Conservation (phyloP, 1,139 yeast species). For the Groenewaldozyma sp. region DNA sequence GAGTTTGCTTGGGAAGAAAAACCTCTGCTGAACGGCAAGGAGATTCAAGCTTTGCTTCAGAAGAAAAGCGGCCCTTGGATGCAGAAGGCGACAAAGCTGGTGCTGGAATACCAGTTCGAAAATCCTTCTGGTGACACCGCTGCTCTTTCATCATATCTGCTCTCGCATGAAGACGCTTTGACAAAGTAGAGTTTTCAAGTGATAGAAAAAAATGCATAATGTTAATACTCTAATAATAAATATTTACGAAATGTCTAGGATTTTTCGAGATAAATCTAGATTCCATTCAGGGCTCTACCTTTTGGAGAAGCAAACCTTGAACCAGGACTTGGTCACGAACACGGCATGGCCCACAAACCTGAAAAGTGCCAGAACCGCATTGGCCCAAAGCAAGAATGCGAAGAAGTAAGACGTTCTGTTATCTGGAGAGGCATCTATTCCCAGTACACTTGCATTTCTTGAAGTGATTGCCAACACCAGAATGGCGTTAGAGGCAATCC, state of each 20-base stretch:
- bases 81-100: conserved; percentile 42
- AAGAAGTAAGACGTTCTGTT: conserved; percentile 47
- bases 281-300: conserved; percentile 13
- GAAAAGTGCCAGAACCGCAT: conserved; percentile 69
- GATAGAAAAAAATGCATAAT: not conserved
- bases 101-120: conserved; percentile 68
- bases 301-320: conserved; percentile 22
- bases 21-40: conserved; percentile 51
- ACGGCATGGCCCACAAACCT: conserved; percentile 59
- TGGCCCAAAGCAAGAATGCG: conserved; percentile 69
- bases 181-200: not conserved
- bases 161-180: conserved; percentile 6
- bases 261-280: not conserved
- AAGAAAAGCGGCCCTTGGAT: conserved; percentile 83
- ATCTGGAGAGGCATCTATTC: conserved; percentile 29
- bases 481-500: conserved; percentile 71
- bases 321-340: conserved; percentile 42
- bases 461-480: conserved; percentile 55
- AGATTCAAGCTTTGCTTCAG: conserved; percentile 41
- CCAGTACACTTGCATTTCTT: conserved; percentile 23
- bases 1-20: conserved; percentile 26
- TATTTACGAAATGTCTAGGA: not conserved
- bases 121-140: conserved; percentile 46
- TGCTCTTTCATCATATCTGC: conserved; percentile 34
- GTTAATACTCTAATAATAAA: not conserved